These are phyloP conservation scores for Solanum habrochaites DNA, from an alignment of 257 asterid species.

Conservation along the genomic window DNA sequence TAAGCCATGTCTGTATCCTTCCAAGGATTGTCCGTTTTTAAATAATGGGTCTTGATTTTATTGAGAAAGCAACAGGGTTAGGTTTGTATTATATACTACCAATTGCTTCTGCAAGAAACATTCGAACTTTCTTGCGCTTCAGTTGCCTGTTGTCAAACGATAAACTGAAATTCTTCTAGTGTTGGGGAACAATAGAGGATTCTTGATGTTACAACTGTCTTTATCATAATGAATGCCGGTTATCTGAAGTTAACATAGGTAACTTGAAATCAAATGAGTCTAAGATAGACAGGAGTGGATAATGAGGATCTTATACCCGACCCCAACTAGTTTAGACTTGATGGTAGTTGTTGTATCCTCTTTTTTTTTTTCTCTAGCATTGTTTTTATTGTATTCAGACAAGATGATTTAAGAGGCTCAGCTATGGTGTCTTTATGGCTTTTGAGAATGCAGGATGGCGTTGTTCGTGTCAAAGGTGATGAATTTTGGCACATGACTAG, in stretches of 20 bases:
- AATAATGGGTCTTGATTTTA: neutral
- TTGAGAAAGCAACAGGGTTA: neutral
- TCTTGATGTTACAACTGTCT: neutral
- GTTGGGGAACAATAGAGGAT: neutral
- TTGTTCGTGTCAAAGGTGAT: constrained; percentile 78
- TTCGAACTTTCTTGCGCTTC: neutral
- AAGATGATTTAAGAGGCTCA: neutral
- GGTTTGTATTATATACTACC: neutral
- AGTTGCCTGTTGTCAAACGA: neutral
- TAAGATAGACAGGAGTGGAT: neutral
- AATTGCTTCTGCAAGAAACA: neutral
- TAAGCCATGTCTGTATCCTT: neutral
- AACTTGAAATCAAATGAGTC: neutral
- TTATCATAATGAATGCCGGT: neutral
- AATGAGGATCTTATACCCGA: neutral
- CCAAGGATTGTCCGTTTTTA: neutral
- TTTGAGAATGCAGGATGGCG: constrained; percentile 49
- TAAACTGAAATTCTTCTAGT: neutral
- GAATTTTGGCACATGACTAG: constrained; percentile 96
- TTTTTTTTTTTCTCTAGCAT: neutral
- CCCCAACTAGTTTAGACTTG: neutral
- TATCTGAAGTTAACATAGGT: neutral
- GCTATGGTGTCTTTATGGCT: neutral
- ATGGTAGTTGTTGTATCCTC: neutral
- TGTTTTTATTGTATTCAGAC: neutral